phyloP scores from a whole-genome alignment of 495 filamentous ascomycete species.

The Copromyces sp. region DNA sequence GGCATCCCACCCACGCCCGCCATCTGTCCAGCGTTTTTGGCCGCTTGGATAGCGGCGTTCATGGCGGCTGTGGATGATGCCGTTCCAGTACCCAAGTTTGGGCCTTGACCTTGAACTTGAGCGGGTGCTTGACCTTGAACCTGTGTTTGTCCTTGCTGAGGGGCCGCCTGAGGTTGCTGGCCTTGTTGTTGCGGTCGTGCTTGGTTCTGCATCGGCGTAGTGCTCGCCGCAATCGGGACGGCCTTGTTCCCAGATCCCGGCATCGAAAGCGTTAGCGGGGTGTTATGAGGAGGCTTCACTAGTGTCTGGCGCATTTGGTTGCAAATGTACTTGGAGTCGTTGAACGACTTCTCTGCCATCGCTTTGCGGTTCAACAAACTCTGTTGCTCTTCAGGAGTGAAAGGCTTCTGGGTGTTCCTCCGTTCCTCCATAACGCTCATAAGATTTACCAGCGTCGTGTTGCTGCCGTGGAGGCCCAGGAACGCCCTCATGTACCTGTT shows the following conservation, averaged over 20 bases:
- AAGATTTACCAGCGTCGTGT: conserved; percentile 7
- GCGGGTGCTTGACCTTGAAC: conserved; percentile 11
- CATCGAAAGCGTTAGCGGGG: conserved; percentile 4
- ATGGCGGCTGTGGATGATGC: conserved; percentile 25
- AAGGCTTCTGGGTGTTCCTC: conserved; percentile 16
- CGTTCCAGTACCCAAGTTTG: conserved; percentile 4
- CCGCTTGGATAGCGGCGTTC: conserved; percentile 42
- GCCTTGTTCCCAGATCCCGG: conserved; percentile 14
- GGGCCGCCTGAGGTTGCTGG: conserved; percentile 5
- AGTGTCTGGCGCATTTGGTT: conserved; percentile 17
- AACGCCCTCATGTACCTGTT: conserved; percentile 14
- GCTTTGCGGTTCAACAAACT: conserved; percentile 21
- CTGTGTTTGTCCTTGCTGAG: conserved; percentile 7
- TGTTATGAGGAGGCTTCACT: conserved; percentile 12
- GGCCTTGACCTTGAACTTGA: conserved; percentile 15
- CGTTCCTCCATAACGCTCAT: conserved; percentile 25
- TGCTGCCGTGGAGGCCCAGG: conserved; percentile 10
- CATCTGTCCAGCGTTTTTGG: conserved; percentile 32
- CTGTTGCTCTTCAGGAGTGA: conserved; percentile 26
- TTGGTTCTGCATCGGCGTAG: conserved; percentile 17
- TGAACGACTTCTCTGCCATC: conserved; percentile 21
- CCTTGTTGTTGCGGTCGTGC: conserved; percentile 3
- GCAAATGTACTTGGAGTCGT: conserved; percentile 23
- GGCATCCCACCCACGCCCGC: conserved; percentile 15
- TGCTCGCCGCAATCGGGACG: neutral